A percentile compares a stretch with the other conserved stretches of the same genome.
phyloP scores from a whole-genome alignment of 495 filamentous ascomycete genomes.

The Talaromyces ruber region DNA sequence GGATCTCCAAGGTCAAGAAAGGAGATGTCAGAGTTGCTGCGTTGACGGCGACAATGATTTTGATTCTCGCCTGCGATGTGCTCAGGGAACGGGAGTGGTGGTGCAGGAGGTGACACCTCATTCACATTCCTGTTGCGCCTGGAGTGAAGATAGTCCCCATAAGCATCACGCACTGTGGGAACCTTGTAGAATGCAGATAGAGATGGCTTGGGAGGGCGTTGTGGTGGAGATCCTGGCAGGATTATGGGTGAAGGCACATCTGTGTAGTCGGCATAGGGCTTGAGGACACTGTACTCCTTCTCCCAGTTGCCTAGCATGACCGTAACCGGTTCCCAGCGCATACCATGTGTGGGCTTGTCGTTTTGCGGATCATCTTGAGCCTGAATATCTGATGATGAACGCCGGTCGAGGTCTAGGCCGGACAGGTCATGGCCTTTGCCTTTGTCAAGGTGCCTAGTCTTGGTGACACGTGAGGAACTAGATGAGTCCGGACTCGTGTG shows the following conservation, averaged over 20 bases:
- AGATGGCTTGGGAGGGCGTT: background rate
- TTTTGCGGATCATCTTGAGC: background rate
- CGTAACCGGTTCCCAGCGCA: background rate
- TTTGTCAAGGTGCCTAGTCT: background rate
- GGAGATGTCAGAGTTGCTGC: conserved; percentile 1
- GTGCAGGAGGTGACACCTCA: background rate
- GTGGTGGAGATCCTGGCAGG: conserved; percentile 1
- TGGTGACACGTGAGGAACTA: background rate
- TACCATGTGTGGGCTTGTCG: background rate
- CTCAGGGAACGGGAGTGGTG: background rate
- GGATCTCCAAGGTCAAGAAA: background rate
- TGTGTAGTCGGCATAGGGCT: background rate
- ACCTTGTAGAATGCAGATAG: background rate
- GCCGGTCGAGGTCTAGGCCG: background rate
- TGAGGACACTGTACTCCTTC: background rate
- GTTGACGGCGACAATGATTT: background rate
- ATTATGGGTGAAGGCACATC: conserved; percentile 1
- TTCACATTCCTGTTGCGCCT: background rate
- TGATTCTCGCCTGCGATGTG: background rate
- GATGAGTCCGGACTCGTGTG: background rate
- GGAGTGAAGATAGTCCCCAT: background rate
- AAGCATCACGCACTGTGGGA: background rate
- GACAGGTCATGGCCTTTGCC: background rate
- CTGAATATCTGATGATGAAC: background rate
- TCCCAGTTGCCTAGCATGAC: background rate